These are phyloP conservation scores for Penicillium hordei DNA, from an alignment of 2,329 filamentous ascomycete genomes.

Conservation along the genomic window DNA sequence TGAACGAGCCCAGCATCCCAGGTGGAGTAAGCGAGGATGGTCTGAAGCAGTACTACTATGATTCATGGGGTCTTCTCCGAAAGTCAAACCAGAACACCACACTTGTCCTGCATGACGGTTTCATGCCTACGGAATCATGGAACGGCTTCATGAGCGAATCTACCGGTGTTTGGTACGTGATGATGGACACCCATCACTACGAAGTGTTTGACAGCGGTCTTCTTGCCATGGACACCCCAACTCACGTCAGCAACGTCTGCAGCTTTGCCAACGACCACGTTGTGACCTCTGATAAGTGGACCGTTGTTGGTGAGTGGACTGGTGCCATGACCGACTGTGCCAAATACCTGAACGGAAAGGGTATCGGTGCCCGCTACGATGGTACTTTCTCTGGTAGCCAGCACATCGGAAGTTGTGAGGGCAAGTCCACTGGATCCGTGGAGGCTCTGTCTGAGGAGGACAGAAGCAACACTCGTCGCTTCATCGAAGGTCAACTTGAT, in stretches of 20 bases:
- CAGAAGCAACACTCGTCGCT: conserved; percentile 42
- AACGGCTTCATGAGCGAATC: conserved; percentile 60
- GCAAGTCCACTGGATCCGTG: conserved; percentile 52
- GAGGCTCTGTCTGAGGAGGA: conserved; percentile 38
- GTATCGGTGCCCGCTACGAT: conserved; percentile 59
- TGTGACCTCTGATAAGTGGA: conserved; percentile 60
- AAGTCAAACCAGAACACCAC: conserved; percentile 47
- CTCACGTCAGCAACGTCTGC: conserved; percentile 60
- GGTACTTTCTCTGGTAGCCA: conserved; percentile 52
- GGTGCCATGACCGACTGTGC: conserved; percentile 64
- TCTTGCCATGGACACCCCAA: conserved; percentile 44
- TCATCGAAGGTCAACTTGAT: conserved; percentile 49
- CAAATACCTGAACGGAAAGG: conserved; percentile 56
- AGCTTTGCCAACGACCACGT: conserved; percentile 51
- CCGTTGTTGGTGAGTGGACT: conserved; percentile 69
- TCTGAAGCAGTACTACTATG: conserved; percentile 56
- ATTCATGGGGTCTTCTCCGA: conserved; percentile 51
- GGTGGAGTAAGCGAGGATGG: conserved; percentile 44
- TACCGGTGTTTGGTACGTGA: conserved; percentile 50
- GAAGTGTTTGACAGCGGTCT: conserved; percentile 33
- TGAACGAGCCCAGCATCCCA: conserved; percentile 45
- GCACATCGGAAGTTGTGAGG: conserved; percentile 56
- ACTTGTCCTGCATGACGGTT: conserved; percentile 57
- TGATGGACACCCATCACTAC: conserved; percentile 67
- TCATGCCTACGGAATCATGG: conserved; percentile 53